Evolutionary conservation across 1,284 basidiomycete species (phyloP), one percentile per base, ranked within the genome.

Genomic region (Irpex sp.): DNA sequence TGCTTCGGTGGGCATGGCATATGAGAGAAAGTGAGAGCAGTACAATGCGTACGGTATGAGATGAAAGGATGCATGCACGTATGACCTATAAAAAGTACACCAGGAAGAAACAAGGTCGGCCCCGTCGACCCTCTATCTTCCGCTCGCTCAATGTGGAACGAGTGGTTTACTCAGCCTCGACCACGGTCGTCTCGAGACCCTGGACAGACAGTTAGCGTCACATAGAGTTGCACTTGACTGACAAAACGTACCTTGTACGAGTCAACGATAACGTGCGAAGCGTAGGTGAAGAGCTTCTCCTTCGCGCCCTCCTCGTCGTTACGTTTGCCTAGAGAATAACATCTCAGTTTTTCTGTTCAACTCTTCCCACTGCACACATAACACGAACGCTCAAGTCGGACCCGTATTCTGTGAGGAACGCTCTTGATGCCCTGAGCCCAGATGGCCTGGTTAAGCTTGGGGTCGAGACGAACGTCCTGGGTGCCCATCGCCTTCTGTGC

Each of bases 221-320:
- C 15, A 47, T 43, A 53, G 15, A 60, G 26, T 36, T 33, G 51
- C 4, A 19, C 21, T 54, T 36, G 49, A 15, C 17, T 33, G 58
- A 1, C 21, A 15, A 19, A 58, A 74, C 86, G 63, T 63, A 88
- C 93, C 90, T 96, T 95, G 90, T 95, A 95, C 60, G 90, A 83
- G 55, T 83, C 77, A 60, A 93, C 92, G 58, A 86, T 82, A 67
- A 97, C 89, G 74, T 92, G 85, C 66, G 86, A 87, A 67, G 92
- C 95, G 75, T 95, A 93, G 59, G 94, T 96, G 86, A 84, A 97
- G 63, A 98, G 89, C 83, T 97, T 97, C 84, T 98, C 95, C 83
- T 96, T 97, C 66, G 95, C 94, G 72, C 90, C 92, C 83, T 97
- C 95, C 72, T 96, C 94, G 78, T 97, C 95, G 77, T 95, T 95